Evolutionary conservation across 1,284 basidiomycete species (phyloP).

Genomic region (Exsudoporus floridanus): DNA sequence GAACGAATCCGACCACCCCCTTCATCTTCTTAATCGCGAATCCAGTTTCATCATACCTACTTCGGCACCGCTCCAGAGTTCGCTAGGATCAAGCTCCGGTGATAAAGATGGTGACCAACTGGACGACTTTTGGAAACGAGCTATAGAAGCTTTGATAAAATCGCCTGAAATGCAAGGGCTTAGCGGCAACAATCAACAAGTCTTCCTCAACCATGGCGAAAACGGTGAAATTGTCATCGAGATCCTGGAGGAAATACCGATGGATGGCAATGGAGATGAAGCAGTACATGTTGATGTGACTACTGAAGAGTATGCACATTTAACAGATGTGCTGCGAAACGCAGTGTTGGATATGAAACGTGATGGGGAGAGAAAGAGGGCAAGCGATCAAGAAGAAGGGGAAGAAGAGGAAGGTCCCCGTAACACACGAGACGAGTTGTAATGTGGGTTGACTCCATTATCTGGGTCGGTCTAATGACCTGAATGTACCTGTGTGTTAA

Average conservation of each 20-base stretch:
- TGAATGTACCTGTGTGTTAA: constrained; percentile 17
- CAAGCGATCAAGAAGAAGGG: constrained; percentile 23
- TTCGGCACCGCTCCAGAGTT: constrained; percentile 19
- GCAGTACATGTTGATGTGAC: constrained; percentile 28
- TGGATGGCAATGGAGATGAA: constrained; percentile 35
- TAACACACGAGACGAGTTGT: constrained; percentile 44
- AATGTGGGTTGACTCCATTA: constrained; percentile 28
- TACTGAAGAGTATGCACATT: constrained; percentile 31
- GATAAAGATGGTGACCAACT: constrained; percentile 19
- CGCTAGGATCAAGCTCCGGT: constrained; percentile 17
- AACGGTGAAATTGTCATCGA: constrained; percentile 59
- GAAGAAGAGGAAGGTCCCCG: constrained; percentile 23
- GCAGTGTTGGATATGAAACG: constrained; percentile 40
- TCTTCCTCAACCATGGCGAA: constrained; percentile 44
- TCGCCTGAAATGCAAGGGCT: constrained; percentile 33
- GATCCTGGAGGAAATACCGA: constrained; percentile 48
- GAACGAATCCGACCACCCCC: constrained; percentile 52
- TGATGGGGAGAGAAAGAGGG: constrained; percentile 26
- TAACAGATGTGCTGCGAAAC: constrained; percentile 44
- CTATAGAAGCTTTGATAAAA: constrained; percentile 45
- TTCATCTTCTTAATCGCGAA: constrained; percentile 49
- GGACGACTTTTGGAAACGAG: constrained; percentile 34
- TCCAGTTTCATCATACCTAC: constrained; percentile 49
- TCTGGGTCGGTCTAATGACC: constrained; percentile 11
- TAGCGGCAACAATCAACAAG: constrained; percentile 33